These are phyloP conservation scores for Allium cepa DNA, from an alignment of 106 monocot species.

Conservation along the genomic window DNA sequence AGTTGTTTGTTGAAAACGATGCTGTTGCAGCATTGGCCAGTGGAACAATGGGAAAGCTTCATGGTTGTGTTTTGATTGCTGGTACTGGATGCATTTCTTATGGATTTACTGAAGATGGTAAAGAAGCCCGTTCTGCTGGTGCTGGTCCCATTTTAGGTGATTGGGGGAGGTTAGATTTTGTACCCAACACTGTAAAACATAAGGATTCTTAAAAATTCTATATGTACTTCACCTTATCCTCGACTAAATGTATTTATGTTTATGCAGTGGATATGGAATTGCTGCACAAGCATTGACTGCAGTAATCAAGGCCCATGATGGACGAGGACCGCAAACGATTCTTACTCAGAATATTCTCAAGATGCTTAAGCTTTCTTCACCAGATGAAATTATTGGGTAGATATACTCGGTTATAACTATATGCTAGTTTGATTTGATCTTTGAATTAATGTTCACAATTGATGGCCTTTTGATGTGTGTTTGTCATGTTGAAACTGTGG, in stretches of 20 bases:
- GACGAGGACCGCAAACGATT: slow-evolving; percentile 87
- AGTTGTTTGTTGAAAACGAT: slow-evolving; percentile 93
- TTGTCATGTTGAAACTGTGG: too few species aligned
- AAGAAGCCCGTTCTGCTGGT: slow-evolving; percentile 85
- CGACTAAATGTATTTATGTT: background rate
- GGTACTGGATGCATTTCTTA: slow-evolving; percentile 94
- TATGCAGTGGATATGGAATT: slow-evolving; percentile 98
- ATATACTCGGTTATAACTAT: background rate
- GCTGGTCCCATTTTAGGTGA: slow-evolving; percentile 95
- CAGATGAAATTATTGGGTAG: slow-evolving; percentile 96
- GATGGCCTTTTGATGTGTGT: too few species aligned
- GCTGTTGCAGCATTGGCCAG: slow-evolving; percentile 94
- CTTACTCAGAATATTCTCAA: slow-evolving; percentile 67
- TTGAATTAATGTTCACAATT: too few species aligned
- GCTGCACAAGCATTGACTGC: slow-evolving; percentile 95
- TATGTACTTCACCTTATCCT: too few species aligned
- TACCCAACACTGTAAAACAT: background rate
- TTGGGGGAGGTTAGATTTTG: slow-evolving; percentile 79
- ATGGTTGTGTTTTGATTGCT: slow-evolving; percentile 95
- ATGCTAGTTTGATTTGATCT: background rate
- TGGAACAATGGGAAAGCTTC: slow-evolving; percentile 92
- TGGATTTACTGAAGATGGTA: slow-evolving; percentile 90
- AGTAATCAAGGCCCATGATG: slow-evolving; percentile 82
- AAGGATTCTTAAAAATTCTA: too few species aligned
- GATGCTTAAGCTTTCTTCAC: slow-evolving; percentile 64